Percentiles rank a stretch among this genome's conserved stretches.
Evolutionary conservation across 2,329 filamentous ascomycete genomes (phyloP).

Genomic region (Fusarium fracticaudum): DNA sequence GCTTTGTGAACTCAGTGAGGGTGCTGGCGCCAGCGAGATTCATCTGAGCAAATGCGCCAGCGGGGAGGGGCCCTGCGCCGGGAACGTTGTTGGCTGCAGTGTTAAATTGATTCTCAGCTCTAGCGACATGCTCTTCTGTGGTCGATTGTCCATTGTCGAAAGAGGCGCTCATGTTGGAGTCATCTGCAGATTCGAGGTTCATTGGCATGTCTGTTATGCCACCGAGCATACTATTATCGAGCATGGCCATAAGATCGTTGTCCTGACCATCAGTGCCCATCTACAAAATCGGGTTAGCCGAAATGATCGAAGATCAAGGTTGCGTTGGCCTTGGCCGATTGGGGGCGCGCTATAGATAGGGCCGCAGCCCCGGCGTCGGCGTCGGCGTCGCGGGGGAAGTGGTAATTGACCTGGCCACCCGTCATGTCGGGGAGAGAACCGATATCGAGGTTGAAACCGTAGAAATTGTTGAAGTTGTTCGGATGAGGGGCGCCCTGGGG

Average conservation of each 20-base stretch:
- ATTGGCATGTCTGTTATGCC: constrained; percentile 54
- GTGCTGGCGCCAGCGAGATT: constrained; percentile 52
- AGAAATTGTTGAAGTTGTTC: constrained; percentile 47
- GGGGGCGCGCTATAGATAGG: constrained; percentile 12
- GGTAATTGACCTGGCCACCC: constrained; percentile 38
- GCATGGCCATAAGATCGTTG: constrained; percentile 54
- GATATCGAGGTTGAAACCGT: constrained; percentile 48
- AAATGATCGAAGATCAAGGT: constrained; percentile 24
- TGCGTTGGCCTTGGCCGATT: constrained; percentile 22
- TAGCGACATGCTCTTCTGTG: constrained; percentile 45
- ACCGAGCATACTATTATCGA: constrained; percentile 55
- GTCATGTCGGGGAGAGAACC: constrained; percentile 43
- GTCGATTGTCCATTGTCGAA: constrained; percentile 35
- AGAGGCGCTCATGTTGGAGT: constrained; percentile 34
- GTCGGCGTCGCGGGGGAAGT: constrained; percentile 12
- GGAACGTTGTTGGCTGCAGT: constrained; percentile 51
- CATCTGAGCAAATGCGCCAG: constrained; percentile 49
- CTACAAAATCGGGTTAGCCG: constrained; percentile 37
- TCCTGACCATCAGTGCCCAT: constrained; percentile 44
- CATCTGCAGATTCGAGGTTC: constrained; percentile 52
- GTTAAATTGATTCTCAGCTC: constrained; percentile 49
- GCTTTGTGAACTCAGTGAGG: constrained; percentile 68
- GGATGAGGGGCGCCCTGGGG: constrained; percentile 34
- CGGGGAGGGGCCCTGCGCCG: constrained; percentile 55
- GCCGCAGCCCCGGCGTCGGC: constrained; percentile 26